A percentile compares a stretch with the other conserved stretches of the same genome.
phyloP scores from a whole-genome alignment of 768 basidiomycete genomes.

The Auriscalpium orientale region DNA sequence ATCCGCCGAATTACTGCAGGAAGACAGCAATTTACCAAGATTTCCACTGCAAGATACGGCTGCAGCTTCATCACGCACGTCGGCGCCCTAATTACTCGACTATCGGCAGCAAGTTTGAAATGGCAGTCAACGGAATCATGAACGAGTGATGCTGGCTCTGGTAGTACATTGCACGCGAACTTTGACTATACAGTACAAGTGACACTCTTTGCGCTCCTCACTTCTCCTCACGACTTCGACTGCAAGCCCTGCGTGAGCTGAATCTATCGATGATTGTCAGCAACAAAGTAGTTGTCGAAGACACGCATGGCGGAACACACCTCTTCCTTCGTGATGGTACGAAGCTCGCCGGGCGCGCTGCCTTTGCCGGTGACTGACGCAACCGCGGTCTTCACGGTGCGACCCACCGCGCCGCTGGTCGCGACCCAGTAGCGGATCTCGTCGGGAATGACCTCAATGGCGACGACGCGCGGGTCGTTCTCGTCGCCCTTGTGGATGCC shows the following conservation, averaged over 20 bases:
- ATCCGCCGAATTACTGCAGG: too few relatives aligned
- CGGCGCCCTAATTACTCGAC: too few relatives aligned
- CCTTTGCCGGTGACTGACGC: conserved; percentile 54
- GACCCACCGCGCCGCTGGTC: conserved; percentile 49
- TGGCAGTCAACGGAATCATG: too few relatives aligned
- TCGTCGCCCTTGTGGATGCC: conserved; percentile 77
- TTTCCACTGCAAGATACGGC: too few relatives aligned
- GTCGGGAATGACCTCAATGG: conserved; percentile 72
- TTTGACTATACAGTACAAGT: too few relatives aligned
- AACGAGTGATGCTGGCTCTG: too few relatives aligned
- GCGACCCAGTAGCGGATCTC: conserved; percentile 81
- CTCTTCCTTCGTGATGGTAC: conserved; percentile 68
- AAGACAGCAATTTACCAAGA: too few relatives aligned
- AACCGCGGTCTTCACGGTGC: conserved; percentile 51
- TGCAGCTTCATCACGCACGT: too few relatives aligned
- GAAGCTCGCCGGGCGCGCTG: conserved; percentile 66
- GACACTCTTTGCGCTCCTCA: too few relatives aligned
- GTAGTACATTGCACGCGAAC: too few relatives aligned
- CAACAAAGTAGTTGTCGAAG: not conserved
- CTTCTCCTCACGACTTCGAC: not conserved
- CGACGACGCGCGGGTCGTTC: conserved; percentile 68
- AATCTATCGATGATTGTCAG: conserved; percentile 4
- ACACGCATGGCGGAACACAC: conserved; percentile 28
- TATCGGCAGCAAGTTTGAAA: too few relatives aligned
- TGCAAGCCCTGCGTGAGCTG: conserved; percentile 3